Evolutionary conservation across 2,329 filamentous ascomycete species (phyloP), one percentile per base, ranked within the genome.

Genomic region (Cladosporium colombiae): DNA sequence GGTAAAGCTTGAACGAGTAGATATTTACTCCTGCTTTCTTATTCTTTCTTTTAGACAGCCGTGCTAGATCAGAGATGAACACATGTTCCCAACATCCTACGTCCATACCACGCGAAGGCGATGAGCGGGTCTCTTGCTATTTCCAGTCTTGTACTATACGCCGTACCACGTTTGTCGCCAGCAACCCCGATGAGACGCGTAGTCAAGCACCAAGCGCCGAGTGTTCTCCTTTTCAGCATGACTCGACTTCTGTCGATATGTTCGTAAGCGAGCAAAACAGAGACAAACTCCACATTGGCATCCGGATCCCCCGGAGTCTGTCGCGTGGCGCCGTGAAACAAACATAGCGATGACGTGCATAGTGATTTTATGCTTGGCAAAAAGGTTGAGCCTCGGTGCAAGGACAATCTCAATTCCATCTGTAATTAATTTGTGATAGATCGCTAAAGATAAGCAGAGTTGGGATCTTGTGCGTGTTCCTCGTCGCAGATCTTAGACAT

Each of bases 301-400:
- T 57, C n/a, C 55, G 55, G 33, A 57, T 35, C 33, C 33, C 27
- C 55, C n/a, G 33, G 52, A 21, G 10, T 55, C 52, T 55, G 33
- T 40, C 55, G 55, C 55, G 55, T 57, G 55, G 55, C 21, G 23
- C 13, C 23, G 29, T 29, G 16, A 29, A 52, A 29, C 23, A 33
- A 40, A 23, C 7, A 40, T 14, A 21, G 55, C 33, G 55, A 57
- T 57, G 55, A 57, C 55, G 55, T 57, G 55, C 31, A 27, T 40
- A 5, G 21, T 46, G 7, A 14, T 33, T n/a, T n/a, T n/a, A 14
- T 25, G 13, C 55, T 57, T 57, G 55, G 55, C 55, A n/a, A 31
- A n/a, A 1, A 23, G 11, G 40, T 11, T 21, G 6, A 49, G 44
- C 44, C 44, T 49, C 44, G 44, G 44, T 49, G 44, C 44, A 3